Conservation (phyloP, 768 basidiomycete species). For the Termitomyces sp. region DNA sequence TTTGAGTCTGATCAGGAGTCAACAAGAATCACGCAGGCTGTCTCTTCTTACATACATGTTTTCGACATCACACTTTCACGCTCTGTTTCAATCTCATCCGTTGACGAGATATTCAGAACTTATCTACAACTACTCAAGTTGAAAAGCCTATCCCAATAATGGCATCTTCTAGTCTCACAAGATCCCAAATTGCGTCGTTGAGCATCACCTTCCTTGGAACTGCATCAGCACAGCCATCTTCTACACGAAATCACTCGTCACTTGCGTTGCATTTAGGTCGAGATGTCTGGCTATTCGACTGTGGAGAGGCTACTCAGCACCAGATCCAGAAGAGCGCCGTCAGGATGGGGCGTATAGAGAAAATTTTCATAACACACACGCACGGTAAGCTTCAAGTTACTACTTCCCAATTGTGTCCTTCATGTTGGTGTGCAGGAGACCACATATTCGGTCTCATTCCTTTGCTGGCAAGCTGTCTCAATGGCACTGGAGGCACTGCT, state of each 20-base stretch:
- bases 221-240: constrained; percentile 75
- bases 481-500: constrained; percentile 66
- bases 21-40: background rate
- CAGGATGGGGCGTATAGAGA: constrained; percentile 76
- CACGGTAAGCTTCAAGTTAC: constrained; percentile 50
- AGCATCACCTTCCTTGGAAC: constrained; percentile 76
- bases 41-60: background rate
- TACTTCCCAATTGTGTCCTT: background rate
- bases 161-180: background rate
- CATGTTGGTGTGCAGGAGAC: constrained; percentile 46
- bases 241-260: constrained; percentile 73
- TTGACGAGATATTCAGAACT: background rate
- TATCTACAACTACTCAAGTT: background rate
- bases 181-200: constrained; percentile 24
- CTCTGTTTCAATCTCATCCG: background rate
- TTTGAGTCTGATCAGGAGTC: background rate
- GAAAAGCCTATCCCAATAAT: background rate
- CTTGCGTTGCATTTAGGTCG: constrained; percentile 59
- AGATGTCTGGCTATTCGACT: constrained; percentile 82
- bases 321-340: constrained; percentile 66
- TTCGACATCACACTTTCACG: background rate
- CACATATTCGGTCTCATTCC: constrained; percentile 76
- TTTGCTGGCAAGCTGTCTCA: constrained; percentile 60
- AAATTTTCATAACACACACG: constrained; percentile 86
- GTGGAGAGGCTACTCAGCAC: constrained; percentile 80